Base-by-base conservation (phyloP, 768 basidiomycete species). In the Pilatotrama ljubarskyi region DNA sequence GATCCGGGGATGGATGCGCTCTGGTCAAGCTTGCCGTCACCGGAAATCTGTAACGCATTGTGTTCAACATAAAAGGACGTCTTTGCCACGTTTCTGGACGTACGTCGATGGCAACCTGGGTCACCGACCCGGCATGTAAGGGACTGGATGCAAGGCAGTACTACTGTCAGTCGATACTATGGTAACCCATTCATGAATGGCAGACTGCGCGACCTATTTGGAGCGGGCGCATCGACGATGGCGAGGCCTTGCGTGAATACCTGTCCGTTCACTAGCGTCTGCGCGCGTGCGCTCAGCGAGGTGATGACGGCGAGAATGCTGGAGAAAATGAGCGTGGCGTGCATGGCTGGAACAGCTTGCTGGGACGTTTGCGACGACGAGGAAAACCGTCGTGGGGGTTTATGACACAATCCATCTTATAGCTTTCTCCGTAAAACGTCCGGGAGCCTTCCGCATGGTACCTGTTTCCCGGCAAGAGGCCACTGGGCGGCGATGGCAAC, bases 21-120 rank as follows among this genome's bases (percentile, higher is more conserved):
- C 22, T 72, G 56, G 36, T 74, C 69, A 13, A 82, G 70, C 42
- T 77, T 74, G 20, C 80, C 80, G 64, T 82, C 71, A 4, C 80
- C 81, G 29, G 80, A 81, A 1, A 82, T 62, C 74, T 76, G 47
- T 14, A 0, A 46, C n/a, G 5, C 26, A 42, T 10, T 32, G 29
- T 5, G 10, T 13, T 24, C n/a, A 36, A 44, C 10, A 18, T 36
- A 17, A 29, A 17, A 10, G n/a, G 13, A 2, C 26, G 29, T 13
- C n/a, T n/a, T 2, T 11, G 1, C 8, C n/a, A 2, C 13, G 18
- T 6, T 17, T 24, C 9, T 17, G 4, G 17, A 43, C 63, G 7
- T 40, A 76, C 75, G 55, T 77, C 76, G 51, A 75, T 69, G 48
- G 76, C 71, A 13, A 77, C 71, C 32, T 66, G 64, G n/a, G 74